Conservation (phyloP, 116 monocot species). For the Trichopus zeylanicus region DNA sequence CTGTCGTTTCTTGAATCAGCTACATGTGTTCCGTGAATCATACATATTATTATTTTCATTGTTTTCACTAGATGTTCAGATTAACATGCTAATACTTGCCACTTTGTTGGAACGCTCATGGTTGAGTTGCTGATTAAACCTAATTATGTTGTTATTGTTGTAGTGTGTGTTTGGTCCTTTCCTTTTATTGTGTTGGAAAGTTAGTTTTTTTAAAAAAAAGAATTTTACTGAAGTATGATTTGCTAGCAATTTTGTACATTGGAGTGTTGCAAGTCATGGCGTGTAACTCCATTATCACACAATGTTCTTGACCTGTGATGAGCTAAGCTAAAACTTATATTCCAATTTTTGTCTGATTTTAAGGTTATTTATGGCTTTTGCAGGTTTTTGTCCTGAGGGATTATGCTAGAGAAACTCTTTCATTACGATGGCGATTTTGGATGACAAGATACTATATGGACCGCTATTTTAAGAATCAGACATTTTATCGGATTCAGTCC, state of each 20-base stretch:
- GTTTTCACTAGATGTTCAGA: too few species aligned
- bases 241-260: background rate
- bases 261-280: background rate
- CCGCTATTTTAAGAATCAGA: conserved; percentile 73
- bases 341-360: too few species aligned
- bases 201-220: background rate
- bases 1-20: background rate
- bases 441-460: conserved; percentile 98
- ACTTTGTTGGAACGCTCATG: too few species aligned
- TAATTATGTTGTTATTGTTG: background rate
- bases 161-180: background rate
- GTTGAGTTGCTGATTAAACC: background rate
- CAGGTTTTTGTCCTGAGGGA: conserved; percentile 95
- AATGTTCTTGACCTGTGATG: too few species aligned
- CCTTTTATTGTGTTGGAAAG: too few species aligned
- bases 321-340: too few species aligned
- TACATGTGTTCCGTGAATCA: background rate
- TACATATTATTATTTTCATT: too few species aligned
- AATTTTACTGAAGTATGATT: background rate
- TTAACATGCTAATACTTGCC: too few species aligned
- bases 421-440: conserved; percentile 97
- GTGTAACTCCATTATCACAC: conserved; percentile 2
- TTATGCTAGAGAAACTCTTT: conserved; percentile 91
- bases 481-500: conserved; percentile 97
- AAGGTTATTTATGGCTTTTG: too few species aligned